Base-by-base conservation (phyloP, 2,329 filamentous ascomycete species). In the Diaporthe ampelina region DNA sequence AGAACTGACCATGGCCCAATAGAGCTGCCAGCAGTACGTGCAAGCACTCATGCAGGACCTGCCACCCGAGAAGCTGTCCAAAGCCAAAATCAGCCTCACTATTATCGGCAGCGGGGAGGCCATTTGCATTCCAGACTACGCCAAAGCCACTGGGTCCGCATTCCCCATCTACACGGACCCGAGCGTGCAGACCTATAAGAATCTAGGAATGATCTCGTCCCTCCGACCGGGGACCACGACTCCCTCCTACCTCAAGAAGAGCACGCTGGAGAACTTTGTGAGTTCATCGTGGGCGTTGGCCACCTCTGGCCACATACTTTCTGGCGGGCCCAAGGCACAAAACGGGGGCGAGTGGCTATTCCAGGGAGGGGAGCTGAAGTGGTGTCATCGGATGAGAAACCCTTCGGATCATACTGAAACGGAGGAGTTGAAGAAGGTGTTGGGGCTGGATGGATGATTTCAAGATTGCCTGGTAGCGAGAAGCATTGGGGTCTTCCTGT, bases 311-410 rank as follows among this genome's bases (percentile, higher is more conserved):
- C 54, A 73, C 8, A 11, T 24, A 11, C 43, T 70, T 1, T 52
- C 59, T 15, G 54, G 54, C 11, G 61, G 63, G 19, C 63, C 63
- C 3, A n/a, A 19, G 17, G 13, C 43, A 4, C 61, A 73, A 56
- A 70, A 73, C 19, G 72, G 72, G 7, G 72, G 61, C 32, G 72
- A 73, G 26, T 73, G 56, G 65, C 26, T 70, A 45, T 73, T 73
- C 21, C 56, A 63, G 54, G 72, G 65, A 17, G 63, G 63, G 1
- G 24, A 52, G 56, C 45, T 70, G 43, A 54, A 35, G 72, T 70
- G 45, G 56, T 73, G 63, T 21, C 72, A 70, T 45, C 54, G 72
- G 5, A 70, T 70, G 63, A 26, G 32, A 4, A 70, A 54, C 56
- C 11, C 56, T 1, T 29, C 35, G 1, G 56, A 63, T 21, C 63